A percentile compares a stretch with the other conserved stretches of the same genome.
phyloP scores from a whole-genome alignment of 164 flowering plant species.

The Tinospora cordifolia region DNA sequence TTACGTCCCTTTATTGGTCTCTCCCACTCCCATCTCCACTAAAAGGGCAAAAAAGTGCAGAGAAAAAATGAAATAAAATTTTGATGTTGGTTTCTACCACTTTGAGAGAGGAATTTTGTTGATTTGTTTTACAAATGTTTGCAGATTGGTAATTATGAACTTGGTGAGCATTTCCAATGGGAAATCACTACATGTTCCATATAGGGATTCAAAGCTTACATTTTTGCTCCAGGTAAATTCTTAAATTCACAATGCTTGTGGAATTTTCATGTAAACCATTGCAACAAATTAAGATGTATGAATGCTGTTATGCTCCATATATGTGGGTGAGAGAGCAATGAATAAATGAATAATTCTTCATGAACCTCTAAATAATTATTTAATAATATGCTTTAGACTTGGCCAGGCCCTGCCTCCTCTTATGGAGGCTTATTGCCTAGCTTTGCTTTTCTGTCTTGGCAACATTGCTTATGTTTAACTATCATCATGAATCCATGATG shows the following conservation, averaged over 20 bases:
- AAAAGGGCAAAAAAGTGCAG: not conserved
- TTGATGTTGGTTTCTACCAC: conserved; percentile 1
- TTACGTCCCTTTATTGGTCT: too few species aligned
- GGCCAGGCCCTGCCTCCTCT: too few species aligned
- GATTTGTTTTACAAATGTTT: conserved; percentile 7
- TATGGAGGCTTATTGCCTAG: too few species aligned
- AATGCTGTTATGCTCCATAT: too few species aligned
- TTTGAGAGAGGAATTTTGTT: not conserved
- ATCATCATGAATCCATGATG: too few species aligned
- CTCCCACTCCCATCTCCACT: conserved; percentile 1
- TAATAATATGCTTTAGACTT: too few species aligned
- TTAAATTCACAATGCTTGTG: not conserved
- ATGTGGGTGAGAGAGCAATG: too few species aligned
- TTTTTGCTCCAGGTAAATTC: conserved; percentile 88
- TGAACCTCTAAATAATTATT: too few species aligned
- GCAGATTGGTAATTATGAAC: conserved; percentile 96
- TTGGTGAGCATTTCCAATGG: conserved; percentile 87
- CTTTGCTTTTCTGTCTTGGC: too few species aligned
- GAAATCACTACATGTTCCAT: conserved; percentile 90
- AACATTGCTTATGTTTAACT: too few species aligned
- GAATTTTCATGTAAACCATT: not conserved
- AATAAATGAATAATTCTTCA: too few species aligned
- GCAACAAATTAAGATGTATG: not conserved
- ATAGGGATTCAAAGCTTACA: conserved; percentile 95
- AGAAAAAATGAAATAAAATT: not conserved